Base-by-base conservation (phyloP, 805 yeast genomes). In the Cyberlindnera xylosilytica region DNA sequence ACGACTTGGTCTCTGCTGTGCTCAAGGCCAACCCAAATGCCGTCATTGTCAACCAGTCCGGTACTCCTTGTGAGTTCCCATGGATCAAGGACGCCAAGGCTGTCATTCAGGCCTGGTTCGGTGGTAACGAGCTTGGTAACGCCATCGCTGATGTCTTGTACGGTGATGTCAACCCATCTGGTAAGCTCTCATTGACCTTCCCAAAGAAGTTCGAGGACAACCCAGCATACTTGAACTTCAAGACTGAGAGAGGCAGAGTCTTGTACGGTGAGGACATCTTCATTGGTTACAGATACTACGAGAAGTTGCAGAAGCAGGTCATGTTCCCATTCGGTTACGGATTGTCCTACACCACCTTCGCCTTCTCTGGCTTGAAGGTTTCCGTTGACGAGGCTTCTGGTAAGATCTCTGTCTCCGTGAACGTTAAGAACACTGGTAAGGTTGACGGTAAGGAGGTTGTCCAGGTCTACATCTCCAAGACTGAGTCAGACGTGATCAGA, bases 241-340 rank as follows among this genome's bases (percentile, higher is more conserved):
- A 64, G 23, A 64, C 79, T 9, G 73, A 72, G 53, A 68, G 69
- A 53, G 83, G 84, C 34, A 62, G 72, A 39, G 76, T 72, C 24
- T 53, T 73, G 42, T 81, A 81, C 51, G 84, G 86, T 45, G 87
- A 81, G 58, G 84, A 79, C 54, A 74, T 81, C 35, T 80, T 68
- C 57, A 76, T 80, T 39, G 87, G 86, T 17, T 79, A 81, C 65
- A 65, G 78, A 45, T 77, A 63, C 63, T 81, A 76, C 59, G 85
- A 81, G 53, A 74, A 73, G 58, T 56, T 64, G 28, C 68, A 72
- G 47, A 62, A 59, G 32, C 66, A 67, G 20, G 78, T 75, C 5
- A 64, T 72, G 37, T 80, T 72, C 66, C 80, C 84, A 33, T 81
- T 81, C 59, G 86, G 86, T 4, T 69, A 60, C 51, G 86, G 86